Percentiles rank a stretch among this genome's conserved stretches.
These are phyloP conservation scores for Xerophyta viscosa DNA, from an alignment of 106 monocot genomes.

Conservation along the genomic window DNA sequence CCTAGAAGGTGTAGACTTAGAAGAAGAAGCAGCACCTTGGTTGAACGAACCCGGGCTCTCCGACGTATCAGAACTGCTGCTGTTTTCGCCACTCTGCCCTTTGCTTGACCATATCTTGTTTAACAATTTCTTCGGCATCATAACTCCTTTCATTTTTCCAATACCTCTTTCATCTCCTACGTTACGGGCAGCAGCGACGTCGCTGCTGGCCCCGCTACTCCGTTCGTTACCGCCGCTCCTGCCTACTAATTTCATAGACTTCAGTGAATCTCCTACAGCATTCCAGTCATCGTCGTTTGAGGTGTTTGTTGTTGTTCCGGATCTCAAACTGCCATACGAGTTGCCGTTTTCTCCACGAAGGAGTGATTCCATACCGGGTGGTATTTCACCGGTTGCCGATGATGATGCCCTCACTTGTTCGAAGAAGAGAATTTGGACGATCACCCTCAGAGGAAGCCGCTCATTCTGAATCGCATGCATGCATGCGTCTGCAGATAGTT, in stretches of 20 bases:
- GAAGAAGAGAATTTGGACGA: constrained; percentile 55
- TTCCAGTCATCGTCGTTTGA: constrained; percentile 34
- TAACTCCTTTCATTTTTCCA: constrained; percentile 24
- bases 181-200: constrained; percentile 5
- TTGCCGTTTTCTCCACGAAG: constrained; percentile 29
- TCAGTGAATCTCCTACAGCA: constrained; percentile 21
- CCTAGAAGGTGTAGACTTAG: constrained; percentile 48
- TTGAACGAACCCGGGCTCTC: constrained; percentile 41
- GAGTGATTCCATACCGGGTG: constrained; percentile 4
- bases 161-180: constrained; percentile 15
- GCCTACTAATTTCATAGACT: constrained; percentile 14
- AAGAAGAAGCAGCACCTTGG: constrained; percentile 14
- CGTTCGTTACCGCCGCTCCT: constrained; percentile 28
- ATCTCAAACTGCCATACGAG: constrained; percentile 46
- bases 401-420: constrained; percentile 31
- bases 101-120: constrained; percentile 58
- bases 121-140: constrained; percentile 48
- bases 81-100: constrained; percentile 31
- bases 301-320: constrained; percentile 40
- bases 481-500: constrained; percentile 48
- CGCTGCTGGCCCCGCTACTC: constrained; percentile 27
- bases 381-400: background rate
- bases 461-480: constrained; percentile 60
- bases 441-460: constrained; percentile 50
- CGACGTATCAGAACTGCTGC: constrained; percentile 54